Base-by-base conservation (phyloP, 352 stramenopile species). In the Pythium aristosporum region DNA sequence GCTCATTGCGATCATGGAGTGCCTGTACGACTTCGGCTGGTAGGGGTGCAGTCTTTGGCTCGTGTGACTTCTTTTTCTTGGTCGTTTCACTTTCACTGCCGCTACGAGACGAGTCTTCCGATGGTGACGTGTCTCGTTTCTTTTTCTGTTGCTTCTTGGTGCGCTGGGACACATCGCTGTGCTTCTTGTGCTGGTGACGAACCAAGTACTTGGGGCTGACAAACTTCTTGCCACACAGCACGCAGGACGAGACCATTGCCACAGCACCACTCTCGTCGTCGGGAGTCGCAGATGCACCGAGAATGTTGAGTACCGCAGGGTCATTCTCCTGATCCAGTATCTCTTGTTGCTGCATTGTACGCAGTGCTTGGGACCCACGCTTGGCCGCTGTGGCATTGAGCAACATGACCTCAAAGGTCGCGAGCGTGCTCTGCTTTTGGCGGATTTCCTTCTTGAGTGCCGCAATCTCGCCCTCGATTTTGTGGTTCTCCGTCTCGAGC, bases 341-440 rank as follows among this genome's bases (percentile, higher is more conserved):
- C 16, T 48, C 21, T 28, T 67, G 61, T 2, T 61, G 52, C 3
- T 52, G 37, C 32, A 37, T 50, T 2, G 25, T n/a, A 52, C 46
- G 54, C 3, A 58, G 18, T 6, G 30, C 41, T 41, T 57, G 56
- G 1, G 21, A 18, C 0, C 51, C 54, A 11, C 65, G 47, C 59
- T 76, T 81, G 3, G 69, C 58, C n/a, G 65, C 61, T 0, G 76
- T 79, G 2, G 75, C 74, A 49, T 88, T 91, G 23, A 92, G 72
- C 6, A 94, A 63, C 80, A 94, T 89, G 15, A 91, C 44, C 58
- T 94, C 85, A 23, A 92, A 82, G 13, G 85, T 94, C 6, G 85
- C 81, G 46, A 92, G 85, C 9, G 85, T 92, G 41, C 79, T 83
- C 48, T 94, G 83, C 56, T 92, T 94, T 21, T 92, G 82, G 3